Conservation (phyloP, 2,329 filamentous ascomycete species). For the Pseudogymnoascus sp. region DNA sequence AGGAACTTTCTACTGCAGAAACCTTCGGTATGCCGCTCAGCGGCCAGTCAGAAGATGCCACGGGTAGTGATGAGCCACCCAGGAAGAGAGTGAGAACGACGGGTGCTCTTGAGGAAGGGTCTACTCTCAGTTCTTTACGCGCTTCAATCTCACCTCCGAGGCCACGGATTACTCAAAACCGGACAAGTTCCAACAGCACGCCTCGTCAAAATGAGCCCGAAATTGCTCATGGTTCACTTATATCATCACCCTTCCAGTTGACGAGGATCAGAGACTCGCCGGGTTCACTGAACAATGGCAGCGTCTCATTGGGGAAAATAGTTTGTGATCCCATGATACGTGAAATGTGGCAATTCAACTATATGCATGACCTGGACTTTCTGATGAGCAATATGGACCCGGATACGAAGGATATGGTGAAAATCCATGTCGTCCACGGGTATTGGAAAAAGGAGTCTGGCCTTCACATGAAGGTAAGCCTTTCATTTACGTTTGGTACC, state of each 20-base stretch:
- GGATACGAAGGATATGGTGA: slow-evolving; percentile 43
- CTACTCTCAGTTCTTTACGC: slow-evolving; percentile 14
- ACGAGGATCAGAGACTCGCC: slow-evolving; percentile 47
- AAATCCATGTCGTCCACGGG: slow-evolving; percentile 52
- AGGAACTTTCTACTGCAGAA: background rate
- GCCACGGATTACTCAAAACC: background rate
- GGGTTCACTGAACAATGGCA: slow-evolving; percentile 43
- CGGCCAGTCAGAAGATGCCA: slow-evolving; percentile 17
- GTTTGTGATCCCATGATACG: slow-evolving; percentile 49
- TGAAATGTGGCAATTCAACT: slow-evolving; percentile 50
- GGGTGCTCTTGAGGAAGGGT: background rate
- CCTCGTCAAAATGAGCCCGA: background rate
- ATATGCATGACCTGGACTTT: slow-evolving; percentile 48
- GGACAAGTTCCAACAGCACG: background rate
- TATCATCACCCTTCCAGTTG: slow-evolving; percentile 48
- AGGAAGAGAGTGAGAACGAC: slow-evolving; percentile 21
- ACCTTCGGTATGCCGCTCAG: background rate
- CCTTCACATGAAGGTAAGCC: slow-evolving; percentile 31
- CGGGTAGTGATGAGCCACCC: slow-evolving; percentile 15
- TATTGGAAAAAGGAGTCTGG: slow-evolving; percentile 58
- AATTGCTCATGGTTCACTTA: slow-evolving; percentile 4
- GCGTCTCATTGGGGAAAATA: slow-evolving; percentile 46
- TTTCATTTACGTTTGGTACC: background rate
- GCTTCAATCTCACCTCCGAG: slow-evolving; percentile 24
- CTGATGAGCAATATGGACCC: slow-evolving; percentile 46